A percentile compares a stretch with the other conserved stretches of the same genome.
These are phyloP conservation scores for Boletus rubroflammeus DNA, from an alignment of 768 basidiomycete species.

Conservation along the genomic window DNA sequence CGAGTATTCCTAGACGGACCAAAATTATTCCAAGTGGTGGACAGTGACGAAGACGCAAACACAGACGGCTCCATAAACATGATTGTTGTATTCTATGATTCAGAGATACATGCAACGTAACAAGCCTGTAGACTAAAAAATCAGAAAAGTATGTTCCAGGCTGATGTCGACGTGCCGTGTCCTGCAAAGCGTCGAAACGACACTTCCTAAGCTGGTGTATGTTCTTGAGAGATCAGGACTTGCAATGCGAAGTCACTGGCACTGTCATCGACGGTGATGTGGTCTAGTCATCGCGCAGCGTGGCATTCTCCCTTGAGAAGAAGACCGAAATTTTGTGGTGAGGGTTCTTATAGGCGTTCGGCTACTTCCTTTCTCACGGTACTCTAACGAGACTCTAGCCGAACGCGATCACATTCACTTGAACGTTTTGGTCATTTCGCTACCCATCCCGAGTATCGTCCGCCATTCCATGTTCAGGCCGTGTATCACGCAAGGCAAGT, in stretches of 20 bases:
- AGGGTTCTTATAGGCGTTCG: constrained; percentile 23
- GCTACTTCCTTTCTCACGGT: constrained; percentile 38
- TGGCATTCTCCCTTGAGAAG: constrained; percentile 53
- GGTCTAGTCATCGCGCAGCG: constrained; percentile 57
- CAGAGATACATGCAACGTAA: background rate
- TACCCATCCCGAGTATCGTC: background rate
- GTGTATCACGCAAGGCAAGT: constrained; percentile 21
- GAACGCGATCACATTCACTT: background rate
- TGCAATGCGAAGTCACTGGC: constrained; percentile 52
- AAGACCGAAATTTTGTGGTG: background rate
- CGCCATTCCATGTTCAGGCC: constrained; percentile 26
- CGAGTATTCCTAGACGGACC: background rate
- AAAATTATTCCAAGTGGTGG: background rate
- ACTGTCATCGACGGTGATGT: constrained; percentile 57
- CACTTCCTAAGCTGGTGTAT: constrained; percentile 61
- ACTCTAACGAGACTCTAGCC: background rate
- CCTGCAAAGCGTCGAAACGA: constrained; percentile 50
- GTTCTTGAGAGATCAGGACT: constrained; percentile 57
- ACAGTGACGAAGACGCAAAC: background rate
- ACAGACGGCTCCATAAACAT: background rate
- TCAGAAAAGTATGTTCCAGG: constrained; percentile 43
- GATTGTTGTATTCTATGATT: background rate
- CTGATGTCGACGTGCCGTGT: constrained; percentile 60
- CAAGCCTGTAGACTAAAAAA: background rate
- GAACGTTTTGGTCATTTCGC: background rate